These are phyloP conservation scores for Wallacemonas rigidus DNA, from an alignment of 208 protist genomes.

Conservation along the genomic window DNA sequence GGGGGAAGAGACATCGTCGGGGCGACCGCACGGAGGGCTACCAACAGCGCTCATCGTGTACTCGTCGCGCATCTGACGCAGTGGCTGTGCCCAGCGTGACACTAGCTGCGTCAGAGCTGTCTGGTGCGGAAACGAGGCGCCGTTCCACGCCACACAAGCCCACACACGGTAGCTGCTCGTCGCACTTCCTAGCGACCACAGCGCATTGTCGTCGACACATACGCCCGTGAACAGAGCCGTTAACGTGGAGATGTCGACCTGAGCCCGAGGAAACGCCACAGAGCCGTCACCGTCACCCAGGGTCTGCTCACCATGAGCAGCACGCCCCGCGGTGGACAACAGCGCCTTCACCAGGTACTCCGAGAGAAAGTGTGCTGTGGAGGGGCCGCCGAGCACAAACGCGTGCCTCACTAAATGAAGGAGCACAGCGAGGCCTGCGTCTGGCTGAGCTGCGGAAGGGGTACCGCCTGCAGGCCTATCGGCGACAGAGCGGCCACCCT, in stretches of 20 bases:
- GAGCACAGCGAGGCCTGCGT: conserved; percentile 2
- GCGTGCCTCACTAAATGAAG: neutral
- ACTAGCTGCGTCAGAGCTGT: conserved; percentile 30
- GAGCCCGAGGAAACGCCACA: neutral
- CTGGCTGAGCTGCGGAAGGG: neutral
- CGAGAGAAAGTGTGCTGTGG: neutral
- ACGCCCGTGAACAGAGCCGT: conserved; percentile 23
- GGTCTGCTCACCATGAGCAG: neutral
- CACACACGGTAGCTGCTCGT: conserved; percentile 68
- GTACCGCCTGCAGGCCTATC: neutral
- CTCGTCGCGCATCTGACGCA: conserved; percentile 6
- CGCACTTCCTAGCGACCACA: conserved; percentile 46
- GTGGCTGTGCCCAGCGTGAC: conserved; percentile 25
- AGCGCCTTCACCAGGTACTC: conserved; percentile 1
- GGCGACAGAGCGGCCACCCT: no score
- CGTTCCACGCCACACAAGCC: conserved; percentile 62
- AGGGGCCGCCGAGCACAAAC: neutral
- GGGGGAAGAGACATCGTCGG: no score
- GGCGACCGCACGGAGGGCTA: no score
- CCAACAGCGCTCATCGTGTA: no score
- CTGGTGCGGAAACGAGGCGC: conserved; percentile 67
- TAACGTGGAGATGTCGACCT: conserved; percentile 11
- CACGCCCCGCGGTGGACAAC: neutral
- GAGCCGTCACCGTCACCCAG: no score
- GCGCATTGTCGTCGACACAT: conserved; percentile 10